phyloP scores from a whole-genome alignment of 345 rosid species.

The Ceriops zippeliana region DNA sequence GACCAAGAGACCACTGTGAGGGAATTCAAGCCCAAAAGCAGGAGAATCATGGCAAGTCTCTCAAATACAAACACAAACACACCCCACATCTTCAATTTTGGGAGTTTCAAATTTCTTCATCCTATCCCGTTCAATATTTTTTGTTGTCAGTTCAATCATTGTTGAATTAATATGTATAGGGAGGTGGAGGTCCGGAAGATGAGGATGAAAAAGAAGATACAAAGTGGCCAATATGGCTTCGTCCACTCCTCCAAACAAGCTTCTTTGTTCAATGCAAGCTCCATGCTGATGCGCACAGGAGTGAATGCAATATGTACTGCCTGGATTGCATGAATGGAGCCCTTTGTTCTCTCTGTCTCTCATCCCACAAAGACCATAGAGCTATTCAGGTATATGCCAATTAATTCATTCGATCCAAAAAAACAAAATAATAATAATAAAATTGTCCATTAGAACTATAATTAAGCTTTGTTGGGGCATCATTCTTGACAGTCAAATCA shows the following conservation, averaged over 20 bases:
- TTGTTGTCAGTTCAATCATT: no score
- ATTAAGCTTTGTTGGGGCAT: no score
- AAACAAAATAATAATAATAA: no score
- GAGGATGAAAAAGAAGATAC: constrained; percentile 12
- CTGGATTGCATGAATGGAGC: constrained; percentile 84
- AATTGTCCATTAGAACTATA: no score
- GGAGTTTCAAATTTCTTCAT: no score
- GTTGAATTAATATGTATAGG: constrained; percentile 20
- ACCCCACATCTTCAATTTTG: no score
- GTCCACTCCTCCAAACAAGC: constrained; percentile 59
- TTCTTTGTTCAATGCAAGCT: constrained; percentile 90
- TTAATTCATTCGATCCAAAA: no score
- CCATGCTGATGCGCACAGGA: constrained; percentile 85
- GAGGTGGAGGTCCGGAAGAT: constrained; percentile 51
- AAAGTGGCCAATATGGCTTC: constrained; percentile 78
- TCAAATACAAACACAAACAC: no score
- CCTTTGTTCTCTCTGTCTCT: constrained; percentile 75
- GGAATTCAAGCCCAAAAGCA: constrained; percentile 50
- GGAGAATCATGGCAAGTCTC: constrained; percentile 52
- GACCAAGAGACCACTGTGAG: constrained; percentile 38
- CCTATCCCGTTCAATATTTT: no score
- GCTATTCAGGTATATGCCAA: constrained; percentile 63
- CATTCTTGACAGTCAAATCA: no score
- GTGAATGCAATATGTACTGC: constrained; percentile 97
- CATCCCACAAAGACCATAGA: constrained; percentile 69